A percentile compares a stretch with the other conserved stretches of the same genome.
phyloP scores from a whole-genome alignment of 2,329 filamentous ascomycete species.

The Cladosporium sp. region DNA sequence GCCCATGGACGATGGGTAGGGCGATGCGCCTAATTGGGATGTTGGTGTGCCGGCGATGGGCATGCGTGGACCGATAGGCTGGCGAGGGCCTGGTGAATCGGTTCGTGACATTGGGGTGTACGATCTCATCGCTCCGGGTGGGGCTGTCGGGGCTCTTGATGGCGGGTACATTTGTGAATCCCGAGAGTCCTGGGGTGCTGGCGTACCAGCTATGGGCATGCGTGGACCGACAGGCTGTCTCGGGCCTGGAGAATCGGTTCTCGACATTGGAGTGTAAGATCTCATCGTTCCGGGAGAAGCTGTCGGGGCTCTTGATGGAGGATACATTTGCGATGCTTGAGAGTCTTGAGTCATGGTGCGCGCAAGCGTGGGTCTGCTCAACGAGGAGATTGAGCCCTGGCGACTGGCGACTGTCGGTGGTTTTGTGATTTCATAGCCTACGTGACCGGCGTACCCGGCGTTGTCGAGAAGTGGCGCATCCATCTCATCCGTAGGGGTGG shows the following conservation, averaged over 20 bases:
- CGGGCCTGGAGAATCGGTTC: conserved; percentile 13
- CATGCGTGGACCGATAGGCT: conserved; percentile 2
- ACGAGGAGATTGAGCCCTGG: conserved; percentile 23
- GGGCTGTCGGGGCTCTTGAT: conserved; percentile 8
- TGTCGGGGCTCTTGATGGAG: conserved; percentile 14
- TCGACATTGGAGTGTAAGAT: conserved; percentile 22
- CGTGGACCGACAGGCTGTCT: conserved; percentile 3
- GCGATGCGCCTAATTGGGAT: neutral
- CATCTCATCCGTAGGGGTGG: conserved; percentile 57
- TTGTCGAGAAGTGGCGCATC: conserved; percentile 59
- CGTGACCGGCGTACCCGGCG: conserved; percentile 43
- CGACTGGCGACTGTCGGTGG: conserved; percentile 21
- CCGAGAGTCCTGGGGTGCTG: neutral
- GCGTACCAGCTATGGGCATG: neutral
- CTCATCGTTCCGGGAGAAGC: conserved; percentile 3
- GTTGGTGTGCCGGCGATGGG: neutral
- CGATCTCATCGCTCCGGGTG: conserved; percentile 8
- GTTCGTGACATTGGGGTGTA: conserved; percentile 23
- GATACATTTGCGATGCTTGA: conserved; percentile 14
- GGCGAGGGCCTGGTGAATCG: conserved; percentile 6
- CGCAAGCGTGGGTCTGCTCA: conserved; percentile 19
- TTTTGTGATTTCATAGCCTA: conserved; percentile 20
- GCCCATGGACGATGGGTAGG: neutral
- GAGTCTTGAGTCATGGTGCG: conserved; percentile 17
- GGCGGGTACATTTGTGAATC: too few species aligned